Evolutionary conservation across 129 eudicot genomes (phyloP), one percentile per base, ranked within the genome.

Genomic region (Deinandra increscens): DNA sequence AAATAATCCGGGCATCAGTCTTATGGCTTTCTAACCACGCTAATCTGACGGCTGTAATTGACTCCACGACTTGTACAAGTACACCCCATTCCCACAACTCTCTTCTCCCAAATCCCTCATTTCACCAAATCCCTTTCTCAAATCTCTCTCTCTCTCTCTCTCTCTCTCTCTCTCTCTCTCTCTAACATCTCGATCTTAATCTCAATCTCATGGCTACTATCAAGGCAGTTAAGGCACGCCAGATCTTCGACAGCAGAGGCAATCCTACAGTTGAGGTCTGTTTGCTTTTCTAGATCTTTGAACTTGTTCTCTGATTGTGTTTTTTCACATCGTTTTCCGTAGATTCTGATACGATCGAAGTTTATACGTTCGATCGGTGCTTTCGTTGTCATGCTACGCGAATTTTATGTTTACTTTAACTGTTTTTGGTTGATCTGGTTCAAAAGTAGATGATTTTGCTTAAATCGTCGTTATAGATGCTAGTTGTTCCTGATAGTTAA

Each of bases 221-320:
- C 83, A 33, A 78, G 60, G 48, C 54, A 74, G 78, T 93, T 5
- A 79, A 85, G 72, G 98, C 98, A 12, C 95, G 98, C 10, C 97
- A 92, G 82, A 93, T 93, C 91, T 93, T 88, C 79, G 98, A 93
- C 76, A 93, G 98, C 90, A 85, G 98, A 81, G 98, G 98, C 70
- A 93, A 93, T 44, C 98, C 98, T 10, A 93, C 98, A 46, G 98
- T 93, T 63, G 98, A 93, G 98, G 98, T 93, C 19, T 23, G 81
- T 70, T 44, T 68, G 1, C 31, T 61, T 14, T 0, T 11, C 36
- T 31, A 26, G 59, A 53, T 74, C 66, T 17, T 33, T 73, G 8
- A 33, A 22, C 17, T 9, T 6, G 19, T 1, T 50, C 0, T 60
- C 20, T 60, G 12, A 6, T 59, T 33, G 31, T 44, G 22, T 8